phyloP scores from a whole-genome alignment of 2,329 filamentous ascomycete genomes.

The Xylaria sp. region DNA sequence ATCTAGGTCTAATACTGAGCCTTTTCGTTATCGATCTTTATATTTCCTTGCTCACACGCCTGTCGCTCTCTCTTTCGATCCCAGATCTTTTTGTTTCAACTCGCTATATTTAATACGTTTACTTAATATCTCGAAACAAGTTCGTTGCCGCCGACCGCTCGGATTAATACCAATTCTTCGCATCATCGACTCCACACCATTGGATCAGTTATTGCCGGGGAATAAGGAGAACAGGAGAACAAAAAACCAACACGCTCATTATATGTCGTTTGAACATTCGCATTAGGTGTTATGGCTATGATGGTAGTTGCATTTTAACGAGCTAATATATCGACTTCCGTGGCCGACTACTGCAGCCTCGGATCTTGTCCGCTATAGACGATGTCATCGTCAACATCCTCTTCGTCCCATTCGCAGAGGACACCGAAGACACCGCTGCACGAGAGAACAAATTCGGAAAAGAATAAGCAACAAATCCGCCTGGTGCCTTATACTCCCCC shows the following conservation, averaged over 20 bases:
- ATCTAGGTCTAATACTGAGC: slow-evolving; percentile 43
- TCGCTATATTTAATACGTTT: slow-evolving; percentile 34
- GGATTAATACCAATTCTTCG: slow-evolving; percentile 20
- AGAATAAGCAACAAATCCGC: slow-evolving; percentile 58
- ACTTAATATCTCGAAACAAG: slow-evolving; percentile 34
- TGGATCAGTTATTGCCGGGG: slow-evolving; percentile 13
- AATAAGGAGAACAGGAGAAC: slow-evolving; percentile 16
- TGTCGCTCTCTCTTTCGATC: slow-evolving; percentile 37
- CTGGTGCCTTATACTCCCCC: slow-evolving; percentile 63
- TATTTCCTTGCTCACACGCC: slow-evolving; percentile 33
- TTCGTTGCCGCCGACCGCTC: slow-evolving; percentile 11
- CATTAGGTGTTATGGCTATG: slow-evolving; percentile 42
- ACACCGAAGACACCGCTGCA: slow-evolving; percentile 53
- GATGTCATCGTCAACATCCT: slow-evolving; percentile 50
- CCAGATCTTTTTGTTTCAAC: slow-evolving; percentile 28
- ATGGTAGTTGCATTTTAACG: slow-evolving; percentile 37
- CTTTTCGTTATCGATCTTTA: slow-evolving; percentile 38
- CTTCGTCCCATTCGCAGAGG: slow-evolving; percentile 44
- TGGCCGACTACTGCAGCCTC: slow-evolving; percentile 28
- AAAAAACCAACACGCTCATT: slow-evolving; percentile 26
- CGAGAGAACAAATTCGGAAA: slow-evolving; percentile 56
- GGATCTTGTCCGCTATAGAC: slow-evolving; percentile 41
- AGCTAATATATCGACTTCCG: slow-evolving; percentile 33
- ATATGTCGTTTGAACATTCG: slow-evolving; percentile 19
- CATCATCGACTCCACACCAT: slow-evolving; percentile 31